These are phyloP conservation scores for Senecio squalidus DNA, from an alignment of 140 eudicot genomes.

Conservation along the genomic window DNA sequence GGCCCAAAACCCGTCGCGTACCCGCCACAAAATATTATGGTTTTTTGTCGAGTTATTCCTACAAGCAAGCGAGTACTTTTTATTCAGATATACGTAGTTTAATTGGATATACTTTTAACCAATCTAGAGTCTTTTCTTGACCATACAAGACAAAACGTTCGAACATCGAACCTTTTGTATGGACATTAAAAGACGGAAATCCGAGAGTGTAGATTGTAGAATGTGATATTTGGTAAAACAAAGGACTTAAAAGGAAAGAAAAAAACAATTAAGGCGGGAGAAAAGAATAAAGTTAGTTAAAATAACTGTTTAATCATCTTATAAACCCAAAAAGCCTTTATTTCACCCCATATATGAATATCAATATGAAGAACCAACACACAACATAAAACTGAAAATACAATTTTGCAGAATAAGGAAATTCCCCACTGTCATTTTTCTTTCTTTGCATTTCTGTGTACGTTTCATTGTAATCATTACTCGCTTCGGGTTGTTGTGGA, in stretches of 20 bases:
- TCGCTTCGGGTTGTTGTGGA: conserved; percentile 5
- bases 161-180: too few species aligned
- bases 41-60: too few species aligned
- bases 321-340: conserved; percentile 15
- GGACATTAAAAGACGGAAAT: too few species aligned
- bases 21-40: too few species aligned
- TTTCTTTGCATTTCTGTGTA: conserved; percentile 5
- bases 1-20: too few species aligned
- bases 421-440: conserved; percentile 1
- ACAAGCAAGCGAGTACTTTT: too few species aligned
- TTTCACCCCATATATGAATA: neutral
- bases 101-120: too few species aligned
- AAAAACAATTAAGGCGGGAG: conserved; percentile 64
- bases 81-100: too few species aligned
- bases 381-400: neutral
- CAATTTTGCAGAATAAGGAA: conserved; percentile 30
- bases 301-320: conserved; percentile 22
- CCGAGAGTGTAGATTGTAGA: too few species aligned
- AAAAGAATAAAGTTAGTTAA: conserved; percentile 33
- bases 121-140: too few species aligned
- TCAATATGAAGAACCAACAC: conserved; percentile 26
- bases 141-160: too few species aligned
- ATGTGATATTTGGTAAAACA: neutral
- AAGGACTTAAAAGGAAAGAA: neutral
- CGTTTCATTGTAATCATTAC: conserved; percentile 32